Evolutionary conservation across 345 rosid genomes (phyloP).

Genomic region (Excoecaria cochinchinensis): DNA sequence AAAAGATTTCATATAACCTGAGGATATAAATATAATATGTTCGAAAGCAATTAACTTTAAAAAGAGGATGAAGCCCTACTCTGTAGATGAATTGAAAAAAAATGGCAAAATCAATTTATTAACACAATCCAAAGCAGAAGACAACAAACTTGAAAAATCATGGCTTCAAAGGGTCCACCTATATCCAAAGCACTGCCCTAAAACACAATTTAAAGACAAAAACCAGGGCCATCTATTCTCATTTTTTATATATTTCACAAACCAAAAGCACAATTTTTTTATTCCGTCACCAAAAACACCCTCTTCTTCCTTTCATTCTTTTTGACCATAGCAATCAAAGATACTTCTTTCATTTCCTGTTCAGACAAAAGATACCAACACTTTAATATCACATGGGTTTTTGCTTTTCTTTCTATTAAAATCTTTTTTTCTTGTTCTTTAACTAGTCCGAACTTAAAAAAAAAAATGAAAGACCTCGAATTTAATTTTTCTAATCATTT

Average conservation of each 20-base stretch:
- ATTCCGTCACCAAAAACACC: background rate
- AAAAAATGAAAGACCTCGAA: too few species aligned
- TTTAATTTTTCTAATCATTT: background rate
- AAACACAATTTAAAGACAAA: slow-evolving; percentile 5
- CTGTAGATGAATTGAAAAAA: too few species aligned
- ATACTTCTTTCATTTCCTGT: slow-evolving; percentile 10
- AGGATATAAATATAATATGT: too few species aligned
- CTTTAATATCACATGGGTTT: slow-evolving; percentile 16
- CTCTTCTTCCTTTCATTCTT: background rate
- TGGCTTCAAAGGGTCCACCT: too few species aligned
- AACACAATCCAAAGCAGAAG: too few species aligned
- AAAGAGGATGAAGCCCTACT: too few species aligned
- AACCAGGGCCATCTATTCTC: slow-evolving; percentile 5
- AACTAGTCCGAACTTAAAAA: too few species aligned
- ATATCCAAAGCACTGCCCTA: background rate
- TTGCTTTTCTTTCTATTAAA: background rate
- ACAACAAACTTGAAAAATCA: too few species aligned
- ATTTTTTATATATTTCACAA: background rate
- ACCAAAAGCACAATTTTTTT: background rate
- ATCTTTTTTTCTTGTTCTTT: background rate
- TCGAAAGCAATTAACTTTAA: too few species aligned
- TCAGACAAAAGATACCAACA: background rate
- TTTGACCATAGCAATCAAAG: slow-evolving; percentile 38
- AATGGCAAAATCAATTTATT: too few species aligned
- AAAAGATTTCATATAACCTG: too few species aligned